A percentile compares a stretch with the other conserved stretches of the same genome.
Evolutionary conservation across 164 flowering plant species (phyloP).

Genomic region (Magnolia officinalis): DNA sequence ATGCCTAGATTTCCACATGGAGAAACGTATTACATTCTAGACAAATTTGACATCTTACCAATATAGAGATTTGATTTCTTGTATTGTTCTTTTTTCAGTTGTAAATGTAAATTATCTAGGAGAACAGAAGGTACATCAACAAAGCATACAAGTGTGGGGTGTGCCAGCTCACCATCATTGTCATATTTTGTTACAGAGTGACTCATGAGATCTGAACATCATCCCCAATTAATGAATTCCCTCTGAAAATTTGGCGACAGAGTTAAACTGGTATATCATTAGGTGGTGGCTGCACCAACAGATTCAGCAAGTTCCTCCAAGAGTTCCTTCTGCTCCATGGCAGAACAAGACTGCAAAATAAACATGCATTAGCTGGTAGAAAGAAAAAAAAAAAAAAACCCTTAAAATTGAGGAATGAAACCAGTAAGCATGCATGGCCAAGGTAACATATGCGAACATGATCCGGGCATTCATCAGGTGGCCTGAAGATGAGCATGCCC

Average conservation of each 20-base stretch:
- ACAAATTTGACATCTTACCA: neutral
- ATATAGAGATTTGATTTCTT: neutral
- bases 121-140: neutral
- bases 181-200: neutral
- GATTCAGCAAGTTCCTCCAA: constrained; percentile 86
- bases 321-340: constrained; percentile 86
- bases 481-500: neutral
- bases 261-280: constrained; percentile 5
- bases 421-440: neutral
- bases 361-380: constrained; percentile 7
- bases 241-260: neutral
- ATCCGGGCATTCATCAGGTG: neutral
- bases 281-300: constrained; percentile 38
- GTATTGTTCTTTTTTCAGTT: neutral
- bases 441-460: neutral
- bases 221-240: neutral
- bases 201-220: neutral
- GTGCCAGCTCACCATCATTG: neutral
- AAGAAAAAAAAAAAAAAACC: neutral
- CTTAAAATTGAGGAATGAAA: neutral
- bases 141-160: neutral
- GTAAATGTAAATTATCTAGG: no score
- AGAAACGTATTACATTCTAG: neutral
- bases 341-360: constrained; percentile 65
- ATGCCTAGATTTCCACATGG: no score